Base-by-base conservation (phyloP, 2,329 filamentous ascomycete species). In the Epichloe sp. region DNA sequence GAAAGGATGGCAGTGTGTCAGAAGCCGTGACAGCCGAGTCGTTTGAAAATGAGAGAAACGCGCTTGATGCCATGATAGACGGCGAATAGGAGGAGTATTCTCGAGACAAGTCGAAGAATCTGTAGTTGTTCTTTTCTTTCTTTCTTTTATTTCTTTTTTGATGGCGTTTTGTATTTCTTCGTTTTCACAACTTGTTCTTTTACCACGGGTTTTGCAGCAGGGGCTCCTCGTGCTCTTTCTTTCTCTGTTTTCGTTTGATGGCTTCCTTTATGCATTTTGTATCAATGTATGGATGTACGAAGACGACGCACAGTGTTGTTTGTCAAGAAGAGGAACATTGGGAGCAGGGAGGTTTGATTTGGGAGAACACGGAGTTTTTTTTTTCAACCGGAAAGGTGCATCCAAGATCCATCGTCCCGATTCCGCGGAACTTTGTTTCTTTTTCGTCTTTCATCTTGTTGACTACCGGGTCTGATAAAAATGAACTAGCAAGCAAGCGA, bases 11-110 rank as follows among this genome's bases (percentile, higher is more conserved):
- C 6, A 54, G 55, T 34, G 49, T 53, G n/a, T 63, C 67, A 34
- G 62, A 60, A 17, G 59, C 59, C 14, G 64, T 71, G 47, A 72
- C 69, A 36, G 65, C 70, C 21, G 71, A 68, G 47, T 70, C 68
- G 26, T 58, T 73, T 38, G 71, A 73, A 57, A 70, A 60, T 50
- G 71, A 74, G 62, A 65, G 71, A 41, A 73, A 73, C 50, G 71
- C 67, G n/a, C 64, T 73, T 56, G 71, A 74, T 50, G 69, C 71
- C 14, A 61, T 73, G 54, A 58, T 73, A 52, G 71, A 73, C 49
- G 66, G 68, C 37, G 71, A 71, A 45, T 74, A 63, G 47, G 42
- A 36, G 10, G 17, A 21, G 3, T 31, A 26, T 17, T 11, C 6
- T 38, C 12, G 17, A 12, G n/a, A 34, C 31, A 15, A 12, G 17